These are phyloP conservation scores for Albugo candida DNA, from an alignment of 352 stramenopile species.

Conservation along the genomic window DNA sequence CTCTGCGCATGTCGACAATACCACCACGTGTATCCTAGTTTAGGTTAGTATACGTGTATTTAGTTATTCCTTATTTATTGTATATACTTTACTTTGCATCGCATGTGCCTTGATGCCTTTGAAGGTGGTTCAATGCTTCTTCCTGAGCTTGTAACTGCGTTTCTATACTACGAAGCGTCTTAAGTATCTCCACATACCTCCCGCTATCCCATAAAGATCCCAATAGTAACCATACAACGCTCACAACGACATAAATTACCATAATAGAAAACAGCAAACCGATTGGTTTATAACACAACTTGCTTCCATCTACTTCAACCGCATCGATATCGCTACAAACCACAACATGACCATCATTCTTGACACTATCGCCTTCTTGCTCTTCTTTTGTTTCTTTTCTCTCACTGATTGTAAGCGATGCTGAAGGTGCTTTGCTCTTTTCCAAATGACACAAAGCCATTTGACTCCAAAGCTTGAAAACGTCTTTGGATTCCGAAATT, in stretches of 20 bases:
- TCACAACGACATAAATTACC: too few species aligned
- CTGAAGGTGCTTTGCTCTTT: slow-evolving; percentile 1
- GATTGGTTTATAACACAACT: neutral
- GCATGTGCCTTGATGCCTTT: too few species aligned
- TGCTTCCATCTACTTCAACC: neutral
- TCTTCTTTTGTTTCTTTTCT: slow-evolving; percentile 1
- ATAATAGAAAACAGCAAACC: neutral
- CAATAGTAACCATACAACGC: too few species aligned
- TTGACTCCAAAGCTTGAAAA: slow-evolving; percentile 33
- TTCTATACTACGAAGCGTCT: too few species aligned
- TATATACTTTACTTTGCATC: too few species aligned
- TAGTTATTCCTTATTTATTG: too few species aligned
- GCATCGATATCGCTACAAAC: neutral
- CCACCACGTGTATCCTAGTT: neutral
- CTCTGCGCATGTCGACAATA: neutral
- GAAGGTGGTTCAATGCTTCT: too few species aligned
- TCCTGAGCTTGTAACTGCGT: too few species aligned
- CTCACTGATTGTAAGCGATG: neutral
- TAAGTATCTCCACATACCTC: too few species aligned
- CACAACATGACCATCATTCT: neutral
- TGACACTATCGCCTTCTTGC: neutral
- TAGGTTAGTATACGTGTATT: too few species aligned
- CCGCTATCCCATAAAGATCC: too few species aligned
- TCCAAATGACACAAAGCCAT: slow-evolving; percentile 27
- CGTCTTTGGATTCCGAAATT: slow-evolving; percentile 47